Evolutionary conservation across 2,329 filamentous ascomycete genomes (phyloP).

Genomic region (Pseudohalonectria lignicola): DNA sequence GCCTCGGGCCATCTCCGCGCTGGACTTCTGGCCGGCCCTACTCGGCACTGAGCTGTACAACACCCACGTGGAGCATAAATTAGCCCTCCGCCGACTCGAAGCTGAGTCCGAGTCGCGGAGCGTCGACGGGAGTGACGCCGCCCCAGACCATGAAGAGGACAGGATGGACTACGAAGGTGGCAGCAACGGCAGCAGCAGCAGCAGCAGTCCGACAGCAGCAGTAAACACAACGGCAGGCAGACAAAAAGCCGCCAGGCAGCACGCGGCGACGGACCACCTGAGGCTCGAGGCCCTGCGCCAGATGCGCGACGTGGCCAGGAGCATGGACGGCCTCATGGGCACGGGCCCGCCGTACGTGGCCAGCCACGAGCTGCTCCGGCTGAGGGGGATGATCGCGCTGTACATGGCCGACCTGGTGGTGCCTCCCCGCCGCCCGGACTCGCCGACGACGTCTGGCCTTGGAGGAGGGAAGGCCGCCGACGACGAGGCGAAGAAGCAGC

Average conservation of each 20-base stretch:
- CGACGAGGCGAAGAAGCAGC: conserved; percentile 17
- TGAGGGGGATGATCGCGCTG: conserved; percentile 64
- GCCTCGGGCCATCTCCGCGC: conserved; percentile 48
- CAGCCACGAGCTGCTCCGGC: conserved; percentile 52
- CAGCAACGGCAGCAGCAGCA: not conserved
- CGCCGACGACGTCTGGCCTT: not conserved
- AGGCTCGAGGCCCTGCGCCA: conserved; percentile 40
- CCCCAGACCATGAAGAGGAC: conserved; percentile 14
- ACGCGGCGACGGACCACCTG: conserved; percentile 20
- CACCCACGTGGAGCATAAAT: conserved; percentile 47
- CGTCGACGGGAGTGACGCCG: conserved; percentile 13
- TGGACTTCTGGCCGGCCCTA: conserved; percentile 74
- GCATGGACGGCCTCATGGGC: conserved; percentile 61
- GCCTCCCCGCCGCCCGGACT: conserved; percentile 17
- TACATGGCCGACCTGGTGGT: conserved; percentile 62
- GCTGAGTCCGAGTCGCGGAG: conserved; percentile 17
- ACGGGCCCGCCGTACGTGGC: conserved; percentile 58
- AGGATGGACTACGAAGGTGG: conserved; percentile 9
- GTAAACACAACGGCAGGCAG: not conserved
- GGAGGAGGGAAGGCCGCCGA: conserved; percentile 7
- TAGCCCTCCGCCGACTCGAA: conserved; percentile 26
- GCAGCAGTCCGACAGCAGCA: not conserved
- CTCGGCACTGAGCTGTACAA: conserved; percentile 74
- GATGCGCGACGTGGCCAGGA: conserved; percentile 51
- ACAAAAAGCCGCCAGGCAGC: not conserved